phyloP scores from a whole-genome alignment of 108 stramenopile species.

The Cylindrotheca closterium region DNA sequence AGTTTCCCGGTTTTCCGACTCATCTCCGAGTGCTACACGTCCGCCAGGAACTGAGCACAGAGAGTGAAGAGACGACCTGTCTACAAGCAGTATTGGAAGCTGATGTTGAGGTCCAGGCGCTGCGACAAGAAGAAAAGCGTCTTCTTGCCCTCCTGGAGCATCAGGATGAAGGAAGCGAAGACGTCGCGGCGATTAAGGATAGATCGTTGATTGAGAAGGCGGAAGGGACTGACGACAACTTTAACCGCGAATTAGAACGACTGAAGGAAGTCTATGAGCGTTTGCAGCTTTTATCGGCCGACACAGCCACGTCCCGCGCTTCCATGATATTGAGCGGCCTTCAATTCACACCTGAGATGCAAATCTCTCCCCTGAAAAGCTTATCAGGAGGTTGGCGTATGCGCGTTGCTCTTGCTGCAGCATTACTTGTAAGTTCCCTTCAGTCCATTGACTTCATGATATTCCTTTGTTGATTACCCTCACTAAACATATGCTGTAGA shows the following conservation, averaged over 20 bases:
- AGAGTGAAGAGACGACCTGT: conserved; percentile 83
- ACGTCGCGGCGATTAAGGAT: conserved; percentile 49
- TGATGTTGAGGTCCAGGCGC: conserved; percentile 82
- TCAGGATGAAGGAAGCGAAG: conserved; percentile 10
- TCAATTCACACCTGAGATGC: conserved; percentile 92
- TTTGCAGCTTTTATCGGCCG: conserved; percentile 79
- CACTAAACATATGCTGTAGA: conserved; percentile 46
- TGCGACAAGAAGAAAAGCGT: conserved; percentile 81
- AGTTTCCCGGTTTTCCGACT: conserved; percentile 88
- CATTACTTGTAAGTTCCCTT: conserved; percentile 57
- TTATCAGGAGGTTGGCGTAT: conserved; percentile 97
- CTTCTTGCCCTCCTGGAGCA: conserved; percentile 60
- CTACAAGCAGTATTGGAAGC: conserved; percentile 92
- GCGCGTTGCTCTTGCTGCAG: conserved; percentile 96
- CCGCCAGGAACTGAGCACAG: conserved; percentile 84
- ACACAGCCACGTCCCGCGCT: conserved; percentile 90
- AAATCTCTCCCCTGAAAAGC: conserved; percentile 78
- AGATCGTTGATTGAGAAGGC: conserved; percentile 41
- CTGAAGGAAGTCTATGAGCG: conserved; percentile 89
- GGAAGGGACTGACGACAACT: conserved; percentile 46
- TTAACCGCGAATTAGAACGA: conserved; percentile 69
- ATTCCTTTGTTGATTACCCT: conserved; percentile 76
- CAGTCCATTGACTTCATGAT: conserved; percentile 87
- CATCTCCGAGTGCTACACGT: conserved; percentile 97
- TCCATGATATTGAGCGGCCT: conserved; percentile 86